Evolutionary conservation across 176 grass and related monocot genomes (phyloP), one percentile per base, ranked within the genome.

Genomic region (Rhipidocladum racemiflorum): DNA sequence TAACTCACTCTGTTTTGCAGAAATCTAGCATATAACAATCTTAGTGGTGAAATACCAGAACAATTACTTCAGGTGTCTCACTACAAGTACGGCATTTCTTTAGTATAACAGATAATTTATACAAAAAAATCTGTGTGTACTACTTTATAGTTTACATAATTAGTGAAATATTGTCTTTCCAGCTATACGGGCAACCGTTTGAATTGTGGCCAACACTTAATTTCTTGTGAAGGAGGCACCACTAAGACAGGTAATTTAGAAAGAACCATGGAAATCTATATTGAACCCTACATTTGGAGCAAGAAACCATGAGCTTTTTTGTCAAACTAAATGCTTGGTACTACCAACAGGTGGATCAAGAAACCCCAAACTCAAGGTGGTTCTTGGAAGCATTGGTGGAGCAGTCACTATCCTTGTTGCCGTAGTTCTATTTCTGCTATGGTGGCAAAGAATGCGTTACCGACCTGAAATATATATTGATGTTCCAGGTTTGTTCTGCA

Each of bases 181-280:
- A 97, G 94, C 74, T 97, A 87, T 81, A 82, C 87, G 68, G 88
- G 79, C 60, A 97, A 94, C 69, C 72, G 51, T 72, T 91, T 97
- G 72, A 89, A 87, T 62, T 97, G 94, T 83, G 87, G 87, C 20
- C 46, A 73, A 51, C 64, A 87, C 74, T 89, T 82, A 66, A 24
- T 25, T 78, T 2, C 84, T 34, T 90, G 84, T 20, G 53, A 73
- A 12, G 40, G 79, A 83, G 25, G 20, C 48, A 68, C 20, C 32
- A 28, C 42, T 36, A 65, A 30, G 3, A 79, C 74, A 86, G 79
- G 88, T 90, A 78, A 29, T 42, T 76, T 27, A 43, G 15, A 36
- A 62, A 78, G 23, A 55, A 78, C 17, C 25, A 68, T 39, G 21
- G 32, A 13, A 78, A 61, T 84, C 23, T 27, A 51, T 67, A 44